Evolutionary conservation across 2,329 filamentous ascomycete species (phyloP), one percentile per base, ranked within the genome.

Genomic region (Aspergillus sp.): DNA sequence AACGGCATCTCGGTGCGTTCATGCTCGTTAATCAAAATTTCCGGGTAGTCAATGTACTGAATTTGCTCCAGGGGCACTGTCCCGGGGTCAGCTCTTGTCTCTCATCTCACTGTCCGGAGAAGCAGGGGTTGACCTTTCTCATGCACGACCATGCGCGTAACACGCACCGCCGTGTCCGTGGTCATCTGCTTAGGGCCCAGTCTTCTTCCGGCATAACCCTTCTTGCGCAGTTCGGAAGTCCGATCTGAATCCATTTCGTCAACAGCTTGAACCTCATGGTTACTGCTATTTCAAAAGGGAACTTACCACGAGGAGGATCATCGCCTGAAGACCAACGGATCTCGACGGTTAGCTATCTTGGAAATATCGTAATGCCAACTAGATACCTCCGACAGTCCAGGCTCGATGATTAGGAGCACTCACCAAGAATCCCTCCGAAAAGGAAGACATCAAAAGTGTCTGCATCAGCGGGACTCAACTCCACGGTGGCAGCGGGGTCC

Each of bases 1-100:
- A 99, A 99, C 0, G 95, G 95, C 95, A 99, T 98, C 76, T 96
- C 85, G 0, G 93, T 96, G 75, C 90, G 95, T 79, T 99, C 95
- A 71, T 96, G 89, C 73, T 95, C 88, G 75, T 91, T 91, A 75
- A 98, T 89, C 72, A 88, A 88, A 72, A 99, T 85, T 73, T 98
- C 94, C 0, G 95, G 95, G 71, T 91, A 88, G 74, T 98, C 93
- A 36, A 95, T 76, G 73, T 95, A 97, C 2, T 87, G 83, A 36
- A 99, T 89, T 66, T 92, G 82, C 58, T 90, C 86, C 50, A 99
- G 81, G 0, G 90, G 84, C 39, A 89, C 92, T 96, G 48, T 52
- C 23, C 11, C 19, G 15, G 51, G 11, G 54, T 68, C 52, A 68
- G 62, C 51, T 15, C 42, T 15, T n/a, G 21, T 36, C 10, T 27